Conservation (phyloP, 2,329 filamentous ascomycete species). For the Apiospora koreana region DNA sequence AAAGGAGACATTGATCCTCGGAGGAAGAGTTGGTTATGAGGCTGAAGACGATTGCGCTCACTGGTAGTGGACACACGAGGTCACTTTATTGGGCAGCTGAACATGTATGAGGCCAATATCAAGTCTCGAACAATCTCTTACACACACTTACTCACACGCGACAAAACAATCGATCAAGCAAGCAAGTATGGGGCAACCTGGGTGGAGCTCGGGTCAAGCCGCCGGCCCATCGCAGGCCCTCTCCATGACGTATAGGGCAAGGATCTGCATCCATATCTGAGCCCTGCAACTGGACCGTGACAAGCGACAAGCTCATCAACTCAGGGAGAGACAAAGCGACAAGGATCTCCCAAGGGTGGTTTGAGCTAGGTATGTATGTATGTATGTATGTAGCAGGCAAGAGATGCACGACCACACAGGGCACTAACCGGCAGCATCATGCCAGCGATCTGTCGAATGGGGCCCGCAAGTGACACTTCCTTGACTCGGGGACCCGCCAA, state of each 20-base stretch:
- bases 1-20: not conserved
- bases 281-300: not conserved
- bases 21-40: not conserved
- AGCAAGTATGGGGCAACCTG: not conserved
- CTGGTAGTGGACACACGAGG: not conserved
- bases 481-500: not conserved
- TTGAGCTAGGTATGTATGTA: too few species aligned
- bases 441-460: slow-evolving; percentile 5
- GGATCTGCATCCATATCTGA: not conserved
- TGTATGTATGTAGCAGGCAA: not conserved
- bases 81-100: not conserved
- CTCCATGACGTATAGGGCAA: not conserved
- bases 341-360: not conserved
- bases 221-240: not conserved
- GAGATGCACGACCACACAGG: not conserved
- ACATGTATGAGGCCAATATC: not conserved
- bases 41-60: not conserved
- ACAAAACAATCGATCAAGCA: not conserved
- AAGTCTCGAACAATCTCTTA: not conserved
- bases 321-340: not conserved
- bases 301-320: too few species aligned
- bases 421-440: not conserved
- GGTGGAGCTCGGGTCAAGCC: slow-evolving; percentile 6
- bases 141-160: not conserved
- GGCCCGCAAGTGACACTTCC: not conserved